Evolutionary conservation across 148 eudicot species (phyloP).

Genomic region (Suaeda aralocaspica): DNA sequence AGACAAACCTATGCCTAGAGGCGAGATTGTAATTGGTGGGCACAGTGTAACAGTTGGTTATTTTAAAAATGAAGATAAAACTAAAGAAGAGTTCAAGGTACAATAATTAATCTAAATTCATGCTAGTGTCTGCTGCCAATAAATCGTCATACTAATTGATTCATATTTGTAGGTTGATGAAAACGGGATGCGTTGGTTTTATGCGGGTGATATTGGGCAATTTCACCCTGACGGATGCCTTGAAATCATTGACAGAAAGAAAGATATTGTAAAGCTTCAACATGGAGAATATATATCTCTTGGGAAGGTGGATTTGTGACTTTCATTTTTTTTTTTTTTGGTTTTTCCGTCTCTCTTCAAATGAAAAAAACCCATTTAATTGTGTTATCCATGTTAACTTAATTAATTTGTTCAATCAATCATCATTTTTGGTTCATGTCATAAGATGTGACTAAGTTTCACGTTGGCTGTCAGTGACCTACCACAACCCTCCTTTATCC

Average conservation of each 20-base stretch:
- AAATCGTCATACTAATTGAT: background rate
- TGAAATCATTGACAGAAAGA: slow-evolving; percentile 92
- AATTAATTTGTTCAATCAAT: no score
- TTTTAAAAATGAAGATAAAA: slow-evolving; percentile 73
- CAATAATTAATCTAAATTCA: background rate
- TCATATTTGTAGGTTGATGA: slow-evolving; percentile 68
- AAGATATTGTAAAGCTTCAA: slow-evolving; percentile 97
- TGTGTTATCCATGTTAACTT: no score
- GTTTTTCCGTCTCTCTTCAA: no score
- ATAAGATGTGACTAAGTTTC: no score
- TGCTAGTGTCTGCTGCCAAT: background rate
- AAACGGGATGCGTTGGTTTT: slow-evolving; percentile 86
- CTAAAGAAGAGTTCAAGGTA: slow-evolving; percentile 85
- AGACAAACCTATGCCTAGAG: slow-evolving; percentile 94
- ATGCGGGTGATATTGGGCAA: slow-evolving; percentile 89
- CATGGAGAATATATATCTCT: slow-evolving; percentile 97
- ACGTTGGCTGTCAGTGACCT: no score
- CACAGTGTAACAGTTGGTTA: slow-evolving; percentile 77
- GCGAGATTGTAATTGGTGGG: slow-evolving; percentile 95
- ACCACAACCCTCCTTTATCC: no score
- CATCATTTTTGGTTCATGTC: no score
- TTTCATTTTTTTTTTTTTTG: background rate
- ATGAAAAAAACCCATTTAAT: no score
- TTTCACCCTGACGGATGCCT: slow-evolving; percentile 97
- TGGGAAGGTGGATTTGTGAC: slow-evolving; percentile 59